These are phyloP conservation scores for Achaetomiella virescens DNA, from an alignment of 495 filamentous ascomycete species.

Conservation along the genomic window DNA sequence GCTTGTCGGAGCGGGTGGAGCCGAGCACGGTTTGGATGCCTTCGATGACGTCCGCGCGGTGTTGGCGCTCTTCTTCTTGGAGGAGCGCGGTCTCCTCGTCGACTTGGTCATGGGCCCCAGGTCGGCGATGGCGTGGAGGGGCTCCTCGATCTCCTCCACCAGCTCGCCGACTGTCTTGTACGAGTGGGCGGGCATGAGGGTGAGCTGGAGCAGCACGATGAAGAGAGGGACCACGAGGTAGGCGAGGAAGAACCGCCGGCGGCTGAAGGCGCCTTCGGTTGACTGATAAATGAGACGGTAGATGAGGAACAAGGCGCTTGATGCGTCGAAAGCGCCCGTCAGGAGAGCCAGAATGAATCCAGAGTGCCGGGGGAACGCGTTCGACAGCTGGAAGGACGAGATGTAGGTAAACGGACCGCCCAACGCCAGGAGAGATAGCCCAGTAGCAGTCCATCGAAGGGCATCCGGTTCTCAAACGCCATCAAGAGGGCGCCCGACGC, in stretches of 20 bases:
- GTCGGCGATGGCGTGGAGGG: background rate
- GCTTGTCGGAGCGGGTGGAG: constrained; percentile 50
- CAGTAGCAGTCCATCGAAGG: constrained; percentile 65
- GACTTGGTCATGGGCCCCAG: constrained; percentile 48
- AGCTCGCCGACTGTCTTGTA: constrained; percentile 89
- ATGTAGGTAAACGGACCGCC: constrained; percentile 91
- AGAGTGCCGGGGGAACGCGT: constrained; percentile 79
- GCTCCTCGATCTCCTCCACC: constrained; percentile 61
- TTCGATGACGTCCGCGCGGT: constrained; percentile 59
- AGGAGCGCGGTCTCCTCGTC: constrained; percentile 55
- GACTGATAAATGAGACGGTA: constrained; percentile 71
- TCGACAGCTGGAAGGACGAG: constrained; percentile 85
- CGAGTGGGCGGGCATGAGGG: constrained; percentile 69
- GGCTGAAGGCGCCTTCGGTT: constrained; percentile 53
- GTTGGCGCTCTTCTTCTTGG: constrained; percentile 56
- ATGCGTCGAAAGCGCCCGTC: constrained; percentile 86
- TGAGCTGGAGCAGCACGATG: constrained; percentile 63
- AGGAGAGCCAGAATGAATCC: constrained; percentile 79
- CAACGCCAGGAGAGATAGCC: constrained; percentile 77
- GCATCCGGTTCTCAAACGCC: constrained; percentile 59
- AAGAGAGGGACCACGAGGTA: constrained; percentile 71
- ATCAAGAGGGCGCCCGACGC: constrained; percentile 64
- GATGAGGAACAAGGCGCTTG: constrained; percentile 79
- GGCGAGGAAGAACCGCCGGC: constrained; percentile 64
- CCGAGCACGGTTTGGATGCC: constrained; percentile 72